Base-by-base conservation (phyloP, 2,329 filamentous ascomycete genomes). In the Simplicillium sp. region DNA sequence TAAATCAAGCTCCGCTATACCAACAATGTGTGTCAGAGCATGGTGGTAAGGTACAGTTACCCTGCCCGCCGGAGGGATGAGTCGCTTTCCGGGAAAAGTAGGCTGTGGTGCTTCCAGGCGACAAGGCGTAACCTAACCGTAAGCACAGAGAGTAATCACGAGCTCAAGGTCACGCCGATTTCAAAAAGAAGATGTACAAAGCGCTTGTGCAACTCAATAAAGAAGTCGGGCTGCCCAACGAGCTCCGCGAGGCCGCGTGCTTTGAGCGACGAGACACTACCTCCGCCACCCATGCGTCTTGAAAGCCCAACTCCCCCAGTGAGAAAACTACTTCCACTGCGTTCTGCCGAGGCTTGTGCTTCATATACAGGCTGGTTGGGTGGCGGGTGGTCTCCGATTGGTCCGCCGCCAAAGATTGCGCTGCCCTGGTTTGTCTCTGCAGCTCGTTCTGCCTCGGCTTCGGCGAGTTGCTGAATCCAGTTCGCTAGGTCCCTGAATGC, bases 401-500 rank as follows among this genome's bases (percentile, higher is more conserved):
- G 20, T 48, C 49, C 40, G 50, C 54, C 62, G 13, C 57, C 51
- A 36, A 60, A 58, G 36, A 47, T 51, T 41, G 65, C 65, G 32
- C 65, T 63, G 29, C 48, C 62, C 50, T 44, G 65, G 50, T 41
- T 67, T 46, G 46, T 63, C 43, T 73, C 71, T 20, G 69, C 65
- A 3, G 66, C 62, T 28, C 71, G 69, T 52, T 82, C 77, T 8
- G 78, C 75, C 54, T 82, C 78, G 1, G 67, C 65, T 45, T 82
- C 79, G 18, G 78, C 80, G 5, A 83, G 65, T 34, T 71, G 67
- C 56, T 82, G 77, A 38, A 84, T 82, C 75, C 79, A 82, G 7
- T 65, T 64, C 9, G 79, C 79, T 38, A 83, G 61, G 37, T 80
- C 75, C n/a, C 71, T 70, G 50, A 84, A 84, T 2, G 75, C 76